Percentiles rank a stretch among this genome's conserved stretches.
phyloP scores from a whole-genome alignment of 169 alveolate species.

The Plasmodium yoelii region DNA sequence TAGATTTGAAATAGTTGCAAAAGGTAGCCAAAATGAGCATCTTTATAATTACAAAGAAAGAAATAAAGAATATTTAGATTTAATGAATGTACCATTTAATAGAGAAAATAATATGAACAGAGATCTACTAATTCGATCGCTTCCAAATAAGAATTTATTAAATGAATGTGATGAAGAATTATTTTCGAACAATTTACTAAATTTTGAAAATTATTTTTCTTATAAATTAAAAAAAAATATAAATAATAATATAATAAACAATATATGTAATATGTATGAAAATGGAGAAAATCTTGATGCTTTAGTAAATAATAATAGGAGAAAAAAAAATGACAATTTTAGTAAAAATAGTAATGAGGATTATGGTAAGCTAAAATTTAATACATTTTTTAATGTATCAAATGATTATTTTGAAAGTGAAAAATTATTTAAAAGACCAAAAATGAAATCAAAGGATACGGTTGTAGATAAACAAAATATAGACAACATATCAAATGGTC shows the following conservation, averaged over 20 bases:
- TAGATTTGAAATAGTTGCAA: no score
- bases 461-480: not conserved
- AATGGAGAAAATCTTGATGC: conserved; percentile 2
- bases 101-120: conserved; percentile 1
- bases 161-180: conserved; percentile 27
- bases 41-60: conserved; percentile 34
- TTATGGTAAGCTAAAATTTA: not conserved
- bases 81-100: conserved; percentile 8
- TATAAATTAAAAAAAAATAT: conserved; percentile 46
- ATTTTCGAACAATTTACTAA: conserved; percentile 15
- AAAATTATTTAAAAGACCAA: conserved; percentile 52
- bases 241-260: conserved; percentile 29
- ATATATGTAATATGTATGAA: conserved; percentile 32
- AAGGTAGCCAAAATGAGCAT: not conserved
- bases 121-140: conserved; percentile 13
- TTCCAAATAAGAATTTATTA: conserved; percentile 15
- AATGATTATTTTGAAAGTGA: conserved; percentile 67
- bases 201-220: conserved; percentile 37
- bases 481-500: not conserved
- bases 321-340: not conserved
- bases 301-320: not conserved
- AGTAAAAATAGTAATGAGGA: not conserved
- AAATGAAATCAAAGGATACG: not conserved
- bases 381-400: not conserved
- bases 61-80: conserved; percentile 45